Percentiles rank a stretch among this genome's conserved stretches.
Conservation (phyloP, 2,329 filamentous ascomycete species). For the Alternaria postmessia region DNA sequence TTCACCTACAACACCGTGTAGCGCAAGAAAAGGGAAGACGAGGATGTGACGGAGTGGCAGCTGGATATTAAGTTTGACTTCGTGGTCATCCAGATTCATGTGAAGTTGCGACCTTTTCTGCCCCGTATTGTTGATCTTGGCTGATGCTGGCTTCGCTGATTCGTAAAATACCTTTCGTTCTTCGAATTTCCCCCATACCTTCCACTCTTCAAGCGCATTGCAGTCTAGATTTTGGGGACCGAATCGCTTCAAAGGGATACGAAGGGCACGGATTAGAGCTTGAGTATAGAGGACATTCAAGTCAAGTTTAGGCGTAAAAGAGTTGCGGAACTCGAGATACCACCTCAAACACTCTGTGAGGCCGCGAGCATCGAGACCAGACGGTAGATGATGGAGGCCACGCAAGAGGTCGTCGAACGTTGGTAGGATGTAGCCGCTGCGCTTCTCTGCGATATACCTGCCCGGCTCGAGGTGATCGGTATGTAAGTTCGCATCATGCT, state of each 20-base stretch:
- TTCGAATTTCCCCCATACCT: constrained; percentile 19
- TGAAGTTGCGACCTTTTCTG: constrained; percentile 12
- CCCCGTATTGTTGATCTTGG: background rate
- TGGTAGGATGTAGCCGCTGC: constrained; percentile 19
- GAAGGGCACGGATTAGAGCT: constrained; percentile 29
- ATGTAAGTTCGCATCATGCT: constrained; percentile 20
- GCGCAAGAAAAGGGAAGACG: constrained; percentile 29
- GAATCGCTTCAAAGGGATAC: constrained; percentile 18
- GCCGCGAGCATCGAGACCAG: constrained; percentile 29
- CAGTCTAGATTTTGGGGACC: constrained; percentile 32
- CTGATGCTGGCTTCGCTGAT: background rate
- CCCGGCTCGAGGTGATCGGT: constrained; percentile 21
- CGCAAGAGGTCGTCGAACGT: constrained; percentile 33
- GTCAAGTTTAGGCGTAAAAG: constrained; percentile 32
- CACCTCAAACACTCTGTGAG: constrained; percentile 33
- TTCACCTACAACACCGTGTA: constrained; percentile 22
- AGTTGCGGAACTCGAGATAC: constrained; percentile 24
- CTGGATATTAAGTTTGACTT: constrained; percentile 12
- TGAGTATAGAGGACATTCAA: constrained; percentile 40
- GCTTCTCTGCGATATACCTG: constrained; percentile 8
- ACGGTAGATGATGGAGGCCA: constrained; percentile 28
- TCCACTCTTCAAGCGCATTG: constrained; percentile 30
- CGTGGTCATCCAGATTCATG: constrained; percentile 14
- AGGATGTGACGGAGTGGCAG: constrained; percentile 29
- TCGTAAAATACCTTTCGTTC: constrained; percentile 9